A percentile compares a stretch with the other conserved stretches of the same genome.
These are phyloP conservation scores for Colletotrichum tanaceti DNA, from an alignment of 2,329 filamentous ascomycete genomes.

Conservation along the genomic window DNA sequence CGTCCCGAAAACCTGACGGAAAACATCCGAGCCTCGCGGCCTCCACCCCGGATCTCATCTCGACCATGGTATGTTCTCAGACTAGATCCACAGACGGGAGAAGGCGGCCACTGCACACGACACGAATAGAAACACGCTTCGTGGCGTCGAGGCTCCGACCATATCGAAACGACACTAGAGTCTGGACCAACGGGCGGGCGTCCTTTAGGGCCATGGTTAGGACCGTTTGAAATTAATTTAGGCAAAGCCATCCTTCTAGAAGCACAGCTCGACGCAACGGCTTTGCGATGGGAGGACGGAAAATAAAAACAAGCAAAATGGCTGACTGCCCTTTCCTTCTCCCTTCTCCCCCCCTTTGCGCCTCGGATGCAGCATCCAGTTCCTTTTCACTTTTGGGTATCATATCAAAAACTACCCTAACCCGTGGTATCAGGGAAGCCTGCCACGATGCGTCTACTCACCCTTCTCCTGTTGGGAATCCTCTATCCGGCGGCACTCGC, in stretches of 20 bases:
- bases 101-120: neutral
- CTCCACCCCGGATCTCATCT: neutral
- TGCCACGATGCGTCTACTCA: neutral
- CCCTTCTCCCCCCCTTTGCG: no score
- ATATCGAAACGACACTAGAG: slow-evolving; percentile 4
- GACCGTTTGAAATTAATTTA: slow-evolving; percentile 3
- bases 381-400: neutral
- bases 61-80: no score
- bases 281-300: neutral
- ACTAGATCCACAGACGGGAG: no score
- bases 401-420: no score
- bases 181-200: neutral
- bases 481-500: neutral
- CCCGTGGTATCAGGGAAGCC: neutral
- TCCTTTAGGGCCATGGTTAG: neutral
- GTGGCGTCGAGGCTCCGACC: slow-evolving; percentile 2
- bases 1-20: no score
- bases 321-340: neutral
- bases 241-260: neutral
- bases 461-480: neutral
- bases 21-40: no score
- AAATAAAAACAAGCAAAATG: neutral
- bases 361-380: neutral
- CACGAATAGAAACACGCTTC: neutral
- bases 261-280: slow-evolving; percentile 2